Conservation (phyloP, 352 stramenopile species). For the Nothophytophthora sp. region DNA sequence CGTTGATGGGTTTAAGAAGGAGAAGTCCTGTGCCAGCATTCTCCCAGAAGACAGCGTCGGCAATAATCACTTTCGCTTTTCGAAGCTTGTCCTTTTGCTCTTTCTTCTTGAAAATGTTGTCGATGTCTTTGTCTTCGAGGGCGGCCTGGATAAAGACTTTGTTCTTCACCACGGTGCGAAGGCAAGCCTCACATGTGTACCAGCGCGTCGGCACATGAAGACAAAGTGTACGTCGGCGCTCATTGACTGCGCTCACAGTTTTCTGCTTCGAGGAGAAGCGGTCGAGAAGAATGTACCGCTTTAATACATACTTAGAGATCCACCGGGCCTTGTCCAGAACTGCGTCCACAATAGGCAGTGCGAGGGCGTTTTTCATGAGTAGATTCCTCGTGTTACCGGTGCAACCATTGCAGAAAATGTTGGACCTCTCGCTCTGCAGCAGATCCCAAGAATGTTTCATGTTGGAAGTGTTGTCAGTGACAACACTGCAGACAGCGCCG, state of each 20-base stretch:
- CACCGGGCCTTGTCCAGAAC: background rate
- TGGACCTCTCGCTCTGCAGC: background rate
- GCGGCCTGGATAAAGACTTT: background rate
- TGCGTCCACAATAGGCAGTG: background rate
- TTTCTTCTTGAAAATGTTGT: background rate
- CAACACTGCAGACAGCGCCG: background rate
- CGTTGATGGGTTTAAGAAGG: slow-evolving; percentile 4
- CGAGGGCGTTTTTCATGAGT: slow-evolving; percentile 3
- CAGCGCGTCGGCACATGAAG: slow-evolving; percentile 6
- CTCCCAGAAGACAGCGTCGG: slow-evolving; percentile 6
- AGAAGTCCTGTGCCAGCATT: background rate
- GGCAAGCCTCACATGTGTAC: slow-evolving; percentile 10
- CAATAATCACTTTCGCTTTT: background rate
- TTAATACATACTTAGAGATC: slow-evolving; percentile 9
- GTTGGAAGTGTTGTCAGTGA: slow-evolving; percentile 7
- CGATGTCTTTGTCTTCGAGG: slow-evolving; percentile 2
- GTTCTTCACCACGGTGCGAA: slow-evolving; percentile 4
- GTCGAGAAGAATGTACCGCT: background rate
- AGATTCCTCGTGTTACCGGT: slow-evolving; percentile 5
- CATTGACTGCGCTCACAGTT: background rate
- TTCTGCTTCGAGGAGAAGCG: slow-evolving; percentile 8
- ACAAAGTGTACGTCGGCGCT: background rate
- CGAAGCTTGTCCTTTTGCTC: background rate
- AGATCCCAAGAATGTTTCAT: slow-evolving; percentile 5
- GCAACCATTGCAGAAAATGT: slow-evolving; percentile 1